phyloP scores from a whole-genome alignment of 345 rosid species.

The Euclidium syriacum region DNA sequence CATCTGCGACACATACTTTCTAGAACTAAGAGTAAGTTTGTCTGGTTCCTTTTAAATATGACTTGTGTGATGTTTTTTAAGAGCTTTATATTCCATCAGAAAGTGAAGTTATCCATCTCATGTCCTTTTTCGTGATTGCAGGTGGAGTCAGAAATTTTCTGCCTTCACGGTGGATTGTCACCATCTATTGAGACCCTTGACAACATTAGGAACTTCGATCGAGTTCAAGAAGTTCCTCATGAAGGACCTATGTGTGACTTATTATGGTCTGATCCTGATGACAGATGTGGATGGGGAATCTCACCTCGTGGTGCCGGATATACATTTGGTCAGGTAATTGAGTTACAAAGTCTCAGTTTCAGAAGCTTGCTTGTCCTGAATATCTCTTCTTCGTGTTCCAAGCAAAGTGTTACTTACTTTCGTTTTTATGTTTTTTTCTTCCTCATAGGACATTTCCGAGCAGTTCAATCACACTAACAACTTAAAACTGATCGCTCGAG shows the following conservation, averaged over 20 bases:
- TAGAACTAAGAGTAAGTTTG: not conserved
- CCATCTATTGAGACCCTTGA: constrained; percentile 98
- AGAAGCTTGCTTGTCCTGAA: constrained; percentile 2
- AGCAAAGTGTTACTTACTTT: not conserved
- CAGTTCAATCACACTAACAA: constrained; percentile 89
- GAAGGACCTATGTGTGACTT: constrained; percentile 99
- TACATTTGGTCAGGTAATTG: constrained; percentile 87
- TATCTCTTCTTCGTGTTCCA: not conserved
- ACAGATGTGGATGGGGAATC: constrained; percentile 98
- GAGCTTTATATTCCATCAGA: not conserved
- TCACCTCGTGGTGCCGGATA: constrained; percentile 99
- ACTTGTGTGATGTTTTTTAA: not conserved
- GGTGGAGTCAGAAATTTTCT: constrained; percentile 99
- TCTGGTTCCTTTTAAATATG: not conserved
- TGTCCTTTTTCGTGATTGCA: constrained; percentile 22
- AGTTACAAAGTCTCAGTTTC: not conserved
- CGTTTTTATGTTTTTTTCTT: not conserved
- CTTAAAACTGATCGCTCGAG: constrained; percentile 91
- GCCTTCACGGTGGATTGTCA: constrained; percentile 96
- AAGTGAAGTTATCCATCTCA: not conserved
- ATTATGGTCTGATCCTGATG: constrained; percentile 98
- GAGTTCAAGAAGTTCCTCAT: constrained; percentile 97
- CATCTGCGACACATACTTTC: not conserved
- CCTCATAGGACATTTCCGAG: constrained; percentile 92
- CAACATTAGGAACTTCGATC: constrained; percentile 85